Base-by-base conservation (phyloP, 371 early-diverging fungal genomes). In the Neoconidiobolus thromboides region DNA sequence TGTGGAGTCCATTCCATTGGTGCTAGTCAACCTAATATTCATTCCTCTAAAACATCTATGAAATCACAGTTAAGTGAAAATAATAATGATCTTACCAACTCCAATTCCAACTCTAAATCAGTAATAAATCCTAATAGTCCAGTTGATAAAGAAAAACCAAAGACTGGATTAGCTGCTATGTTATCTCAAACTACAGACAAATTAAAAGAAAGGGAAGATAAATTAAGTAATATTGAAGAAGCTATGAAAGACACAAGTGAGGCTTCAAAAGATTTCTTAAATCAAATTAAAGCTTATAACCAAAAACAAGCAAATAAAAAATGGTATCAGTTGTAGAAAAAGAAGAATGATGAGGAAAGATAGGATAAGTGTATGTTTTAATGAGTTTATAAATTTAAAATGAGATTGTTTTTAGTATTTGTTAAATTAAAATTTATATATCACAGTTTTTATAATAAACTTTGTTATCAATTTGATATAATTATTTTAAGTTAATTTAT, bases 261-360 rank as follows among this genome's bases (percentile, higher is more conserved):
- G 2, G 15, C 57, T 3, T 42, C 57, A 3, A 42, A 57, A 46
- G 57, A 43, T n/a, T 57, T 57, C 46, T 38, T 57, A 4, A 9
- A 41, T 3, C 14, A 40, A 6, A 26, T 57, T 14, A 9, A 37
- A 9, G 57, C 2, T 2, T 57, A 43, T 44, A 57, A 40, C 37
- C 15, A 57, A 37, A 14, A 14, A 10, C 57, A 57, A 14, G 37
- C 9, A 6, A 57, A 57, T 41, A 57, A 57, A 36, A 57, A 57
- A 46, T 57, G 57, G 57, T 57, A 57, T 57, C 57, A 57, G 43
- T 44, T 40, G 36, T 54, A 54, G 14, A 26, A 26, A 26, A 26
- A 26, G 26, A 26, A 26, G 26, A 26, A 26, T 26, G 26, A 26
- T 26, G 26, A 26, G 26, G 26, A 26, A 26, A 26, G 26, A 26